Conservation (phyloP, 352 stramenopile species). For the Elongisporangium prolatum region DNA sequence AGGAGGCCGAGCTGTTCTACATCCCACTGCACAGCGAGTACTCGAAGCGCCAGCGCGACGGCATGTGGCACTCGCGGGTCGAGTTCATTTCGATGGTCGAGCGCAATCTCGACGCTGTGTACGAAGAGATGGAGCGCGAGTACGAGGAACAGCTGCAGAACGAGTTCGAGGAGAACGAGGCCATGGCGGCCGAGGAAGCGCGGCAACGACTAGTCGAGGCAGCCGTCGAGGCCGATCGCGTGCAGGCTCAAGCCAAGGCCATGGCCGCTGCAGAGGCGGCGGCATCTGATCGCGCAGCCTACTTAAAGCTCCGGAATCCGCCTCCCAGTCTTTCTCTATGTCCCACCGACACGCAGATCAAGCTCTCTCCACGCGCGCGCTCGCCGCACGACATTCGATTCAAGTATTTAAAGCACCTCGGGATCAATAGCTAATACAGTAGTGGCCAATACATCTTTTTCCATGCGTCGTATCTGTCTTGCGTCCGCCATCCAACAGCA, state of each 20-base stretch:
- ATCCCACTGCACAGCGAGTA: conserved; percentile 82
- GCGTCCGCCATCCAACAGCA: no score
- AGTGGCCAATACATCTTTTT: conserved; percentile 17
- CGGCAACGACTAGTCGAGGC: conserved; percentile 43
- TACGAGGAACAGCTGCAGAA: conserved; percentile 66
- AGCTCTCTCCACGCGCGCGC: conserved; percentile 63
- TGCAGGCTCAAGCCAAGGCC: conserved; percentile 14
- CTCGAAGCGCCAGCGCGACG: conserved; percentile 80
- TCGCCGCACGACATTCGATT: conserved; percentile 78
- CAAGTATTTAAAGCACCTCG: conserved; percentile 86
- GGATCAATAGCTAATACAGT: conserved; percentile 80
- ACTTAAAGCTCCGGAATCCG: conserved; percentile 5
- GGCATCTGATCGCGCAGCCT: neutral
- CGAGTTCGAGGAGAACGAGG: conserved; percentile 65
- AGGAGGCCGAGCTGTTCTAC: conserved; percentile 84
- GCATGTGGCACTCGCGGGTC: conserved; percentile 80
- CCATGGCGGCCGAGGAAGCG: conserved; percentile 65
- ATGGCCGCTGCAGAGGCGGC: conserved; percentile 15
- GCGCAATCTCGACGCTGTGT: conserved; percentile 81
- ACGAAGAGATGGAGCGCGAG: conserved; percentile 86
- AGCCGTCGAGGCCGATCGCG: conserved; percentile 1
- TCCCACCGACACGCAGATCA: conserved; percentile 55
- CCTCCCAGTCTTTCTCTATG: conserved; percentile 29
- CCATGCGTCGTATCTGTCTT: conserved; percentile 7
- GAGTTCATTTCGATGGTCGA: conserved; percentile 88